A percentile compares a stretch with the other conserved stretches of the same genome.
These are phyloP conservation scores for Metschnikowia koreensis DNA, from an alignment of 805 yeast genomes.

Conservation along the genomic window DNA sequence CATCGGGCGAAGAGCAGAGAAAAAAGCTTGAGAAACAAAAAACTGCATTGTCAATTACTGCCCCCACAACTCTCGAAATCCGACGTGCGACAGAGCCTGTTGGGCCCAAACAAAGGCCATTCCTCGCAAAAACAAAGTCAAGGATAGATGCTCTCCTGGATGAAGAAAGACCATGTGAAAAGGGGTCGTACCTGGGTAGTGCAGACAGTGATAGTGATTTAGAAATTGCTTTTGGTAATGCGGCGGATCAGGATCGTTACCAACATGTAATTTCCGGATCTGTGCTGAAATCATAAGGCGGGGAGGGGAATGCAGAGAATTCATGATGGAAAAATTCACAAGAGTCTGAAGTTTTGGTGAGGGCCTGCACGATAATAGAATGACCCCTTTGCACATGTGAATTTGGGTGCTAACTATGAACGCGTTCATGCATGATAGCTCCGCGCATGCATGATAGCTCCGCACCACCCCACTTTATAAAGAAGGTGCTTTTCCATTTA, in stretches of 20 bases:
- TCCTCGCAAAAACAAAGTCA: background rate
- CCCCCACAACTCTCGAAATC: background rate
- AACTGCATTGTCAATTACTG: conserved; percentile 17
- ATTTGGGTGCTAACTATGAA: background rate
- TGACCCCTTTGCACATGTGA: conserved; percentile 3
- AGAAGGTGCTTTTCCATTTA: background rate
- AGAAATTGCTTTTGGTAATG: conserved; percentile 31
- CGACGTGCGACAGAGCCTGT: background rate
- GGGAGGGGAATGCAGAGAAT: conserved; percentile 3
- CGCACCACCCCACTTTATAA: conserved; percentile 4
- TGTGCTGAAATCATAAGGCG: background rate
- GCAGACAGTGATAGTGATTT: conserved; percentile 26
- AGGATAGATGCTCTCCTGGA: background rate
- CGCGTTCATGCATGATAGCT: conserved; percentile 1
- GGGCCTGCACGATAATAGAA: background rate
- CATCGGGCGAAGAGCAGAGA: conserved; percentile 17
- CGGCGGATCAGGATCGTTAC: conserved; percentile 21
- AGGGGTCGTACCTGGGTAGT: background rate
- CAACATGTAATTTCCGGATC: conserved; percentile 9
- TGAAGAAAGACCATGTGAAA: conserved; percentile 8
- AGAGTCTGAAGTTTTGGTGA: background rate
- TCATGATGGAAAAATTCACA: background rate
- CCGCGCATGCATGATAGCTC: background rate
- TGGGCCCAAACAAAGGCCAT: conserved; percentile 1
- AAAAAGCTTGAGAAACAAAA: conserved; percentile 26